Conservation (phyloP, 179 eudicot genomes). For the Silene vulgaris region DNA sequence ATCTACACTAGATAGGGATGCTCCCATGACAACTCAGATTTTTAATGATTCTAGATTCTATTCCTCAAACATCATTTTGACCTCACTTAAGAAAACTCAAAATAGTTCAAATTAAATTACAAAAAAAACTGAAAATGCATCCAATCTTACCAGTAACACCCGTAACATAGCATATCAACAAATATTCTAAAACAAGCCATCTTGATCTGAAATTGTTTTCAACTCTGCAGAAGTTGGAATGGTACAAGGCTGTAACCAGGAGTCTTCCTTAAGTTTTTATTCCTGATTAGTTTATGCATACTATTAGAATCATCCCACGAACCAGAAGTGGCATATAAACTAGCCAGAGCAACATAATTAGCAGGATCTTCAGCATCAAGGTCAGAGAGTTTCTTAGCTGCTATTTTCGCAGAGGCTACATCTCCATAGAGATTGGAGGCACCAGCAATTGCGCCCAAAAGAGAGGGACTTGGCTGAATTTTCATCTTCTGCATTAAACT, state of each 20-base stretch:
- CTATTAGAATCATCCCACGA: conserved; percentile 50
- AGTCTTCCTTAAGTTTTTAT: conserved; percentile 36
- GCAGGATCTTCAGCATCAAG: conserved; percentile 40
- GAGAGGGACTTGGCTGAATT: conserved; percentile 37
- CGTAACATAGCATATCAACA: not conserved
- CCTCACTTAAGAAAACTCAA: not conserved
- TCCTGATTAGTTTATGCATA: conserved; percentile 33
- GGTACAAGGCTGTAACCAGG: conserved; percentile 44
- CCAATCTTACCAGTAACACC: too few relatives aligned
- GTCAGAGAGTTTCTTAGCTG: conserved; percentile 36
- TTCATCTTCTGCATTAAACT: conserved; percentile 39
- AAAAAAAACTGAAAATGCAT: not conserved
- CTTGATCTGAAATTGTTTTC: conserved; percentile 16
- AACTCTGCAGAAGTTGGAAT: conserved; percentile 16
- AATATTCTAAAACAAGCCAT: not conserved
- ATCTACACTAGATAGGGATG: too few relatives aligned
- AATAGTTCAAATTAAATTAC: too few relatives aligned
- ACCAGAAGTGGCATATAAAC: conserved; percentile 48
- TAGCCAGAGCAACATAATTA: conserved; percentile 50
- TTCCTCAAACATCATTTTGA: not conserved
- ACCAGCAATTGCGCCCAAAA: conserved; percentile 61
- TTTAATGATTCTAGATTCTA: not conserved
- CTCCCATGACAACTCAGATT: not conserved
- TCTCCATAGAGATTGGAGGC: conserved; percentile 52
- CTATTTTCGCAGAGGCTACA: conserved; percentile 40